Percentiles rank a stretch among this genome's conserved stretches.
These are phyloP conservation scores for Solanum hybrid DNA, from an alignment of 305 asterid species.

Conservation along the genomic window DNA sequence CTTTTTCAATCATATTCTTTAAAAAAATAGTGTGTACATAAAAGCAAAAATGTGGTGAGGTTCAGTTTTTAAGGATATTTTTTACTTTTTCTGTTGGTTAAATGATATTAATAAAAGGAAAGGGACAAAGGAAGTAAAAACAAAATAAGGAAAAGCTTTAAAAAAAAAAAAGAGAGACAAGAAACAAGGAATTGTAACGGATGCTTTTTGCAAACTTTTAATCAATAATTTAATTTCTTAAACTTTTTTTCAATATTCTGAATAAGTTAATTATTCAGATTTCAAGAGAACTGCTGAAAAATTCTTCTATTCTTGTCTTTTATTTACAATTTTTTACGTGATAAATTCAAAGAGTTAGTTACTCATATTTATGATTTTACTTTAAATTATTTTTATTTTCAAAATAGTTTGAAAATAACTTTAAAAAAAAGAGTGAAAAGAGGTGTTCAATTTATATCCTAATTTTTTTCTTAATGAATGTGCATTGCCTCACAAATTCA, in stretches of 20 bases:
- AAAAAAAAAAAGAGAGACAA: too few relatives aligned
- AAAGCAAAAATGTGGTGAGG: background rate
- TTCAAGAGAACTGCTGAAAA: background rate
- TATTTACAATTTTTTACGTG: background rate
- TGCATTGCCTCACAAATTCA: background rate
- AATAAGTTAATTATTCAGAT: background rate
- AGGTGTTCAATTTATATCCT: background rate
- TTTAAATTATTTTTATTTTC: background rate
- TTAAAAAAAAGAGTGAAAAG: too few relatives aligned
- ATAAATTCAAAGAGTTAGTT: background rate
- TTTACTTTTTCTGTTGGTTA: background rate
- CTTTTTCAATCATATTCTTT: too few relatives aligned
- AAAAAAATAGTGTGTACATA: background rate
- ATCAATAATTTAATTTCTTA: background rate
- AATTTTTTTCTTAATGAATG: background rate
- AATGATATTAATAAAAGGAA: background rate
- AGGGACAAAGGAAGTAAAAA: background rate
- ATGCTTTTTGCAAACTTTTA: background rate
- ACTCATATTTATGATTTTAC: background rate
- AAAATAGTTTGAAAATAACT: background rate
- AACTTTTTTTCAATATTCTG: too few relatives aligned
- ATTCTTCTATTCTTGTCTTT: background rate
- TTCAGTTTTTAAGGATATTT: background rate
- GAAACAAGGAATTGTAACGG: background rate
- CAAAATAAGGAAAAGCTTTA: too few relatives aligned